phyloP scores from a whole-genome alignment of 73 alveolate genomes.

The Durusdinium trenchii region DNA sequence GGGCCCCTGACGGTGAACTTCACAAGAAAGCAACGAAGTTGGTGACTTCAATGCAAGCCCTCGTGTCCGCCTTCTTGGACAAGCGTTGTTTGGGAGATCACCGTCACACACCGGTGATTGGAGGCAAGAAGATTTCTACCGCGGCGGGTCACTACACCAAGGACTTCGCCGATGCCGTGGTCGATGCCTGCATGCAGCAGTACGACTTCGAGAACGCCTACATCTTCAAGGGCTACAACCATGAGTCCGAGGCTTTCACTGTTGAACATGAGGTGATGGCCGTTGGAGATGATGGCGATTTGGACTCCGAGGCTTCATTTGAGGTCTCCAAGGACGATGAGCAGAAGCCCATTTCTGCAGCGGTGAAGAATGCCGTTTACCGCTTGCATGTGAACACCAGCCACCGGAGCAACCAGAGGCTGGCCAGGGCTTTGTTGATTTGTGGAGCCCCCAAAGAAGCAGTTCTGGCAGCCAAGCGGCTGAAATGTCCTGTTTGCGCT shows the following conservation, averaged over 20 bases:
- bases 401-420: not conserved
- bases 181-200: not conserved
- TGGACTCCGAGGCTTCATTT: not conserved
- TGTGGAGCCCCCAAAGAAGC: not conserved
- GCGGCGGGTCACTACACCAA: slow-evolving; percentile 27
- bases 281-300: not conserved
- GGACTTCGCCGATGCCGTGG: not conserved
- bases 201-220: not conserved
- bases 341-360: not conserved
- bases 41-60: slow-evolving; percentile 2
- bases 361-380: not conserved
- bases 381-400: not conserved
- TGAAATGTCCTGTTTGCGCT: not conserved
- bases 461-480: not conserved
- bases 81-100: not conserved
- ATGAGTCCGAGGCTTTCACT: not conserved
- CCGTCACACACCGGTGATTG: not conserved
- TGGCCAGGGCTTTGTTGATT: not conserved
- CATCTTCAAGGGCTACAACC: not conserved
- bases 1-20: not conserved
- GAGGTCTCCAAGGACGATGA: not conserved
- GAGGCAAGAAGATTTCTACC: not conserved
- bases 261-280: not conserved
- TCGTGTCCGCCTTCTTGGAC: not conserved
- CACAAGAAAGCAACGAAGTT: not conserved